Evolutionary conservation across 202 grass and related monocot genomes (phyloP), one percentile per base, ranked within the genome.

Genomic region (Zizania palustris): DNA sequence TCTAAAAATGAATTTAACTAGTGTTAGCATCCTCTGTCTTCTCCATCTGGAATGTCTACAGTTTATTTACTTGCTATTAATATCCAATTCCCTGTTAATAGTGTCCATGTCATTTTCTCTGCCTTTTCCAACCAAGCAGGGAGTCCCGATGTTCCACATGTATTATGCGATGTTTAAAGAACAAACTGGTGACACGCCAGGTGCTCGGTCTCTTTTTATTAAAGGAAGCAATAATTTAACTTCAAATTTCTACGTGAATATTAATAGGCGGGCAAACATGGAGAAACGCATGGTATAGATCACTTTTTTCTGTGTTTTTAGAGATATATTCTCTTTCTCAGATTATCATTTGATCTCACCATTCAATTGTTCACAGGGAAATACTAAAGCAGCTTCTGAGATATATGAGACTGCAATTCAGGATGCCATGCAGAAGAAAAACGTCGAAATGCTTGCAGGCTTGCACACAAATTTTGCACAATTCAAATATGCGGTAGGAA

Each of bases 351-450:
- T 57, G 40, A 50, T 73, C 60, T 38, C 60, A 80, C 38, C 77
- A 58, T 86, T 75, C 8, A 50, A 69, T 68, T 85, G 19, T 56
- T 62, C 16, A 77, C 75, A 97, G 94, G 94, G 94, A 80, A 90
- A 93, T 68, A 80, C 75, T 76, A 76, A 92, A 85, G 85, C 72
- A 56, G 91, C 86, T 90, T 86, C 56, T 72, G 67, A 86, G 64
- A 88, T 92, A 90, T 97, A 97, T 83, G 91, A 97, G 82, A 88
- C 71, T 74, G 91, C 88, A 82, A 93, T 97, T 92, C 82, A 90
- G 62, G 68, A 79, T 66, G 88, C 91, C 71, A 45, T 89, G 70
- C 85, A 88, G 83, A 90, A 78, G 46, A 68, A 86, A 67, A 84
- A 88, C 53, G 45, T 90, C n/a, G 67, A 90, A 74, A 75, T 94